Conservation (phyloP, 1,284 basidiomycete genomes). For the Sphagnurus paluster region DNA sequence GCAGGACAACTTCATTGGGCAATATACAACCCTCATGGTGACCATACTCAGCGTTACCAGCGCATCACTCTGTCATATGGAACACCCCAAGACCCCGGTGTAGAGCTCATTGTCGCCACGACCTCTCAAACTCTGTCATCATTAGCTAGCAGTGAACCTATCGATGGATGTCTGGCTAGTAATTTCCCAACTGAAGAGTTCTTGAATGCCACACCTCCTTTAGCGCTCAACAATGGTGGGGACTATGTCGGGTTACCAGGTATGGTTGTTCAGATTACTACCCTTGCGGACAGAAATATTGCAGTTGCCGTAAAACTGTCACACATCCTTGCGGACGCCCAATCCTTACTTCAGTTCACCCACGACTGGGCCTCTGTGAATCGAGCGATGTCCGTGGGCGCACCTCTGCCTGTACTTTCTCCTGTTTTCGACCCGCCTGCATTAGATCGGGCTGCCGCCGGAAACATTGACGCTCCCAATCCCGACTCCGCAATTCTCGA, state of each 20-base stretch:
- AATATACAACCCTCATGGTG: conserved; percentile 22
- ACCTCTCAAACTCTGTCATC: conserved; percentile 19
- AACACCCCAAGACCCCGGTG: conserved; percentile 34
- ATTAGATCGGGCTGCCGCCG: conserved; percentile 33
- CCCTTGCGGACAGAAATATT: conserved; percentile 27
- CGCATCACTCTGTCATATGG: conserved; percentile 37
- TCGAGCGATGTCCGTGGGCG: conserved; percentile 18
- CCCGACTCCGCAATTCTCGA: conserved; percentile 27
- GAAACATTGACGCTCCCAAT: conserved; percentile 30
- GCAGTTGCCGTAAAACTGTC: conserved; percentile 34
- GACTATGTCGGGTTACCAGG: conserved; percentile 27
- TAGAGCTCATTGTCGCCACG: conserved; percentile 32
- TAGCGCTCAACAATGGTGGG: conserved; percentile 28
- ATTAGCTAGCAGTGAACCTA: conserved; percentile 15
- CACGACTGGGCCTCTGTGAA: conserved; percentile 37
- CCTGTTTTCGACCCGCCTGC: conserved; percentile 35
- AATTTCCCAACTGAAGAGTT: conserved; percentile 25
- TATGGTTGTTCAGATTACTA: conserved; percentile 37
- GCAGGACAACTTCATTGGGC: conserved; percentile 35
- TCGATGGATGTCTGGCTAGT: conserved; percentile 11
- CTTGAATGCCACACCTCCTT: conserved; percentile 21
- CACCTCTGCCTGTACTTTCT: conserved; percentile 15
- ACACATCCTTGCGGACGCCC: conserved; percentile 41
- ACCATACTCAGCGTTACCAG: conserved; percentile 34
- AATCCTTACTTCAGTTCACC: conserved; percentile 36